phyloP scores from a whole-genome alignment of 1,284 basidiomycete genomes.

The Phellinidium pouzarii region DNA sequence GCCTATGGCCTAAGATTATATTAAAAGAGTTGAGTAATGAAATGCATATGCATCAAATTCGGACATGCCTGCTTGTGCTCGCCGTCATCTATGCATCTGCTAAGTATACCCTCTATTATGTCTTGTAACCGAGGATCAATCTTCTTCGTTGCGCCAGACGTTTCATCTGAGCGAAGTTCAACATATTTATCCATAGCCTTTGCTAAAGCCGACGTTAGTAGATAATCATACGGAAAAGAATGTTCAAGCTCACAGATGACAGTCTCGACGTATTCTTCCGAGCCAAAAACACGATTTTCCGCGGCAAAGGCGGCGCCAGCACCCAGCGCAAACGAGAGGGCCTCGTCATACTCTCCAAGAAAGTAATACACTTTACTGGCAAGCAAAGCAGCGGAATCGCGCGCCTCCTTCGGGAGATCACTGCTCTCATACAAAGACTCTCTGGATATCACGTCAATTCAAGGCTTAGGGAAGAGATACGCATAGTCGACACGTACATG shows the following conservation, averaged over 20 bases:
- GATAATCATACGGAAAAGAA: conserved; percentile 16
- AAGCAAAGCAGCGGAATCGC: conserved; percentile 79
- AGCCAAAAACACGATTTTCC: conserved; percentile 53
- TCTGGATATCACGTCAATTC: conserved; percentile 36
- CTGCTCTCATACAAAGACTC: conserved; percentile 85
- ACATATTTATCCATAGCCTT: conserved; percentile 94
- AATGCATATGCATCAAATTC: not conserved
- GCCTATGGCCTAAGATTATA: conserved; percentile 70
- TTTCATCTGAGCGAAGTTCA: conserved; percentile 45
- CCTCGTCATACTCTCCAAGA: conserved; percentile 89
- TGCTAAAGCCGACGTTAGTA: conserved; percentile 40
- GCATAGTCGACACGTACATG: conserved; percentile 54
- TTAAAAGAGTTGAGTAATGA: conserved; percentile 7
- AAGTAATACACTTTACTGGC: conserved; percentile 96
- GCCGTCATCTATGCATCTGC: conserved; percentile 75
- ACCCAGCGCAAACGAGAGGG: conserved; percentile 85
- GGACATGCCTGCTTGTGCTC: conserved; percentile 81
- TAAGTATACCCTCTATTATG: conserved; percentile 86
- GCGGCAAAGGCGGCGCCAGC: conserved; percentile 82
- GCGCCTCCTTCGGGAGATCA: conserved; percentile 63
- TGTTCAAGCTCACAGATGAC: conserved; percentile 68
- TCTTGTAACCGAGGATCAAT: conserved; percentile 72
- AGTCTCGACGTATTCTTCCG: conserved; percentile 89
- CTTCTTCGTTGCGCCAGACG: conserved; percentile 40
- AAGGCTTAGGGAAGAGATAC: conserved; percentile 14